A percentile compares a stretch with the other conserved stretches of the same genome.
Conservation (phyloP, 768 basidiomycete species). For the Sporobolomyces roseus region DNA sequence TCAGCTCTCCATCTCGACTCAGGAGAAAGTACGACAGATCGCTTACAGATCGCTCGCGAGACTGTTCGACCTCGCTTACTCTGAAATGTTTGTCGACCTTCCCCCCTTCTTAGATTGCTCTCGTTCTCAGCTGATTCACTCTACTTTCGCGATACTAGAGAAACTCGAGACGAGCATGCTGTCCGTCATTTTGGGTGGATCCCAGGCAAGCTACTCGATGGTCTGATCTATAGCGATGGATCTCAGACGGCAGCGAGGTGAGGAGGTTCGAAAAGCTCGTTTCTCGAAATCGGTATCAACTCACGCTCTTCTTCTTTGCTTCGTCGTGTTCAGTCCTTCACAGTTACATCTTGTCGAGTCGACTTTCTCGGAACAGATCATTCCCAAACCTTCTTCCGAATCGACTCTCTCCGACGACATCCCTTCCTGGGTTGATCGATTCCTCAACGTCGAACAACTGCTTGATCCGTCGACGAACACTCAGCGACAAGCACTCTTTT, state of each 20-base stretch:
- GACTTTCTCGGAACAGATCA: conserved; percentile 66
- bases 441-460: conserved; percentile 67
- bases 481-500: conserved; percentile 59
- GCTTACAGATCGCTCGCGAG: conserved; percentile 72
- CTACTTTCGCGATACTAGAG: conserved; percentile 54
- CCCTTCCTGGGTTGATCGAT: conserved; percentile 71
- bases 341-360: conserved; percentile 60
- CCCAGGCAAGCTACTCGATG: conserved; percentile 66
- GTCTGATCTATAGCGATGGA: conserved; percentile 34
- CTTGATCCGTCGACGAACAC: conserved; percentile 55
- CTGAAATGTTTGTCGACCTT: conserved; percentile 70
- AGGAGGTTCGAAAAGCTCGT: too few species aligned
- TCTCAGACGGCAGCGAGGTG: background rate
- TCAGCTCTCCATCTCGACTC: background rate
- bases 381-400: conserved; percentile 65
- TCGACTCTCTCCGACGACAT: conserved; percentile 42
- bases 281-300: too few species aligned
- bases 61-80: conserved; percentile 74
- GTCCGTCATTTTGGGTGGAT: conserved; percentile 88
- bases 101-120: background rate
- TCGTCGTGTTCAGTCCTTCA: background rate
- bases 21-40: conserved; percentile 55
- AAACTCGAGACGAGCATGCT: conserved; percentile 69
- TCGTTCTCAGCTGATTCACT: background rate
- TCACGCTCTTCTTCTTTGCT: background rate